These are phyloP conservation scores for Lasiodiplodia sp. DNA, from an alignment of 2,329 filamentous ascomycete genomes.

Conservation along the genomic window DNA sequence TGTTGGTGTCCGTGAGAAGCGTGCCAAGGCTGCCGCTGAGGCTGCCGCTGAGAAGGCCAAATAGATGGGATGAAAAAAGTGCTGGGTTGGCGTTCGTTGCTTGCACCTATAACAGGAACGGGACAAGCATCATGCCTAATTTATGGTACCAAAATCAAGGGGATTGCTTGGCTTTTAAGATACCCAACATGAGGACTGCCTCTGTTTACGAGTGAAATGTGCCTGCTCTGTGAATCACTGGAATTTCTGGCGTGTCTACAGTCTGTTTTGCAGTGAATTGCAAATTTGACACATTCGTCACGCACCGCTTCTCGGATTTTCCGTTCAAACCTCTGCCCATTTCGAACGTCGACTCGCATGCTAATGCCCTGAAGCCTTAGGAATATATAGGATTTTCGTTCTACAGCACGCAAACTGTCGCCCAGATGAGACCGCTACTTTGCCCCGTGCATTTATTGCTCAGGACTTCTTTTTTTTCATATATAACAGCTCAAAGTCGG, in stretches of 20 bases:
- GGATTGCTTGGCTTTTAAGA: slow-evolving; percentile 29
- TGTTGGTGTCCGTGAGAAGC: slow-evolving; percentile 89
- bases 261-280: neutral
- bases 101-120: slow-evolving; percentile 25
- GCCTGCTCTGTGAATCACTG: neutral
- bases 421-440: too few relatives aligned
- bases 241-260: neutral
- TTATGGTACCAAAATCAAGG: slow-evolving; percentile 28
- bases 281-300: neutral
- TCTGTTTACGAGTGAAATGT: slow-evolving; percentile 21
- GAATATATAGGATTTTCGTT: too few relatives aligned
- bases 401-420: too few relatives aligned
- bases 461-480: too few relatives aligned
- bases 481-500: neutral
- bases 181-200: slow-evolving; percentile 27
- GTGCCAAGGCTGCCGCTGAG: slow-evolving; percentile 85
- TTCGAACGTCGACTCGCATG: too few relatives aligned
- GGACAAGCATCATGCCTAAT: slow-evolving; percentile 30
- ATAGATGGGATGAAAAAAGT: slow-evolving; percentile 57
- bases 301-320: neutral
- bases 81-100: slow-evolving; percentile 30
- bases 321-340: too few relatives aligned
- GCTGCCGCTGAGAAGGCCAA: slow-evolving; percentile 82
- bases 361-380: too few relatives aligned
- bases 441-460: too few relatives aligned